phyloP scores from a whole-genome alignment of 148 eudicot species.

The Silene conica region DNA sequence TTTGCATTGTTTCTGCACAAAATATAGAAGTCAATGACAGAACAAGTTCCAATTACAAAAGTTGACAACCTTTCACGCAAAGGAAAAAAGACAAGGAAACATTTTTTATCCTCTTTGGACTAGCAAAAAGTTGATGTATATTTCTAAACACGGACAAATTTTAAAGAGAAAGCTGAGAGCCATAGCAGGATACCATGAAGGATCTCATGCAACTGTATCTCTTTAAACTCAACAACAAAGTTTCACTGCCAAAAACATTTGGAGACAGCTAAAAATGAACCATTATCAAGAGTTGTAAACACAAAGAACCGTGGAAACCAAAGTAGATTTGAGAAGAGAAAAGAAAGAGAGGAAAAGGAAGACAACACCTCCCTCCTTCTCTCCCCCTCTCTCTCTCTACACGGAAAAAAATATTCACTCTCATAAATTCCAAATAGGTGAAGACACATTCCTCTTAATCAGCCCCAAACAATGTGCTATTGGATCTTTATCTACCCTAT shows the following conservation, averaged over 20 bases:
- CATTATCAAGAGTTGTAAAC: background rate
- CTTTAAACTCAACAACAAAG: background rate
- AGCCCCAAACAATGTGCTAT: background rate
- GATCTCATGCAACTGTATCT: background rate
- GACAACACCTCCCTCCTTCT: background rate
- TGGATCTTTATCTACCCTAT: background rate
- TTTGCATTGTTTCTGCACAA: slow-evolving; percentile 51
- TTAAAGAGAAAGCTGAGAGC: background rate
- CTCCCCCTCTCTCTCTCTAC: too few species aligned
- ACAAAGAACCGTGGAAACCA: background rate
- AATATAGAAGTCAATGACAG: slow-evolving; percentile 8
- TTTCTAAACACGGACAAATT: background rate
- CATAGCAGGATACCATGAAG: background rate
- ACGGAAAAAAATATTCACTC: too few species aligned
- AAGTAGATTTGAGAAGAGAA: background rate
- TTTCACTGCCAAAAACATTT: background rate
- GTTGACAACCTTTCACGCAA: background rate
- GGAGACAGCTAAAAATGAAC: background rate
- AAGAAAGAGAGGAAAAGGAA: background rate
- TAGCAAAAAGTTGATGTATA: too few species aligned
- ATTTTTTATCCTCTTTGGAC: too few species aligned
- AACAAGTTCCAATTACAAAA: background rate
- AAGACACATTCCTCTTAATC: too few species aligned
- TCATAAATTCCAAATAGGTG: too few species aligned
- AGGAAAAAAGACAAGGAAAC: background rate